Percentiles rank a stretch among this genome's conserved stretches.
Conservation (phyloP, 2,329 filamentous ascomycete species). For the Xylaria sp. region DNA sequence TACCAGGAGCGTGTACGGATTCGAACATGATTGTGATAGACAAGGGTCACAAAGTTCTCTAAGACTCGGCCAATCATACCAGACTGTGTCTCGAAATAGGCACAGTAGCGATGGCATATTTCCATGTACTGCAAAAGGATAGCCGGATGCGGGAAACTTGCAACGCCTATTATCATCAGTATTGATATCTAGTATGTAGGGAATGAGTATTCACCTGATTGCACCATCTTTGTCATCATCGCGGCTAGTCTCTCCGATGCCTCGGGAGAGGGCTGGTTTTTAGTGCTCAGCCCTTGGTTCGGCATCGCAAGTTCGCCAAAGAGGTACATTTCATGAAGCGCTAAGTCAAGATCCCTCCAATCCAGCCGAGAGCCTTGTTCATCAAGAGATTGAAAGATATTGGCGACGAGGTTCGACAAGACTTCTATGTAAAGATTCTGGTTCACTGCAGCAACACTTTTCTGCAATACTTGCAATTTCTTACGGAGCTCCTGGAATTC, state of each 20-base stretch:
- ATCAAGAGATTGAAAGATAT: slow-evolving; percentile 84
- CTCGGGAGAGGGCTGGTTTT: slow-evolving; percentile 81
- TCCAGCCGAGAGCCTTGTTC: slow-evolving; percentile 80
- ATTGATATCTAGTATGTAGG: slow-evolving; percentile 24
- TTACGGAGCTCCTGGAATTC: slow-evolving; percentile 97
- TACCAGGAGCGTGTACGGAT: slow-evolving; percentile 96
- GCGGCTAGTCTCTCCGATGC: slow-evolving; percentile 84
- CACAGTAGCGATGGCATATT: slow-evolving; percentile 92
- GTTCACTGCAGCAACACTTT: slow-evolving; percentile 90
- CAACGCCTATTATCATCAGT: slow-evolving; percentile 70
- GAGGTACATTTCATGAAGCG: slow-evolving; percentile 93
- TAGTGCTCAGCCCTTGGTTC: slow-evolving; percentile 85
- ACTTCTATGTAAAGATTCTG: slow-evolving; percentile 89
- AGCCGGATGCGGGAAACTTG: slow-evolving; percentile 87
- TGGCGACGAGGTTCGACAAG: slow-evolving; percentile 86
- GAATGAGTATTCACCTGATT: slow-evolving; percentile 73
- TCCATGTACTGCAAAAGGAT: slow-evolving; percentile 98
- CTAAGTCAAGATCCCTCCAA: slow-evolving; percentile 95
- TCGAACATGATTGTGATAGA: slow-evolving; percentile 87
- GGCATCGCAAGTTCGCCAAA: slow-evolving; percentile 95
- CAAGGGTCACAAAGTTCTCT: slow-evolving; percentile 89
- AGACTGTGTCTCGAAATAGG: slow-evolving; percentile 88
- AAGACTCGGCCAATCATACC: slow-evolving; percentile 86
- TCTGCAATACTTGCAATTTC: slow-evolving; percentile 88
- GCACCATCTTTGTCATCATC: slow-evolving; percentile 97